phyloP scores from a whole-genome alignment of 2,329 filamentous ascomycete species.

The Colletotrichum limetticola region DNA sequence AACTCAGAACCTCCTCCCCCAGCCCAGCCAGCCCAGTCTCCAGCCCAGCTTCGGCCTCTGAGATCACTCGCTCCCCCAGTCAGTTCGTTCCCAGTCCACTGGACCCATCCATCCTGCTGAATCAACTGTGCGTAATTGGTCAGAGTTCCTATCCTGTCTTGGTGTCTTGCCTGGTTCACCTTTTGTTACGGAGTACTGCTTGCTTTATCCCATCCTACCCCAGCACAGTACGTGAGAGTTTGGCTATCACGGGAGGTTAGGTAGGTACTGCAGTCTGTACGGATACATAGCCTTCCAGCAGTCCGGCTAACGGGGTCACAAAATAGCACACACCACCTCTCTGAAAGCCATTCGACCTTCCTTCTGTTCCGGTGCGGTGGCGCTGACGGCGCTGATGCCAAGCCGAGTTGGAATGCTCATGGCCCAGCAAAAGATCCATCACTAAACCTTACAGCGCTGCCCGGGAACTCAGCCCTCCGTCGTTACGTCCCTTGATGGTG shows the following conservation, averaged over 20 bases:
- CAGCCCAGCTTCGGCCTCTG: background rate
- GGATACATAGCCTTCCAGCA: background rate
- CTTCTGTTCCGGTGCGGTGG: background rate
- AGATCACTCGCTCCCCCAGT: background rate
- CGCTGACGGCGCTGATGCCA: slow-evolving; percentile 4
- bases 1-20: slow-evolving; percentile 1
- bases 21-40: too few relatives aligned
- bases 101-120: background rate
- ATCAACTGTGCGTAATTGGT: background rate
- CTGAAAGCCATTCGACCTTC: background rate
- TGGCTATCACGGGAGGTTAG: background rate
- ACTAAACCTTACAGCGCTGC: background rate
- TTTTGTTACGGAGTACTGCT: background rate
- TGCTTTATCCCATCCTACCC: background rate
- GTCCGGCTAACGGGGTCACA: background rate
- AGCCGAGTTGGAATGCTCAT: background rate
- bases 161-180: background rate
- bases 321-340: background rate
- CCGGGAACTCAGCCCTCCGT: background rate
- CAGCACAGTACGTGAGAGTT: background rate
- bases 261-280: background rate
- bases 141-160: background rate
- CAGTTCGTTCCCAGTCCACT: background rate
- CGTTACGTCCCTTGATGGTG: background rate
- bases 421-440: background rate